Evolutionary conservation across 2,329 filamentous ascomycete genomes (phyloP), one percentile per base, ranked within the genome.

Genomic region (Lasiodiplodia theobromae): DNA sequence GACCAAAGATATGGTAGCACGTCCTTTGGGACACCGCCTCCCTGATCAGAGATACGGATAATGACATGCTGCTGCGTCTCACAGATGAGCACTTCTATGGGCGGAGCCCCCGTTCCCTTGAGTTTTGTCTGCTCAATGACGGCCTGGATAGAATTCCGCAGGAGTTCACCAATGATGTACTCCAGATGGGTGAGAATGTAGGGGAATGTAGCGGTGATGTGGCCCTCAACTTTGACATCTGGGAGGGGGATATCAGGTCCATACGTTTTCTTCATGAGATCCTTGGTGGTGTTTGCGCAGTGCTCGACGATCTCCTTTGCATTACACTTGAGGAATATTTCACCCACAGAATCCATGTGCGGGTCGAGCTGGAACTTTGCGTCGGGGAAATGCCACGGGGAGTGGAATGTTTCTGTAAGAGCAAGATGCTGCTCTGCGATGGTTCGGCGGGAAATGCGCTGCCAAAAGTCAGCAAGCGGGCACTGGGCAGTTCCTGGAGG

Each of bases 361-460:
- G 83, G 77, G 65, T 88, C 86, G 12, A 83, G 81, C 47, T 88
- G 86, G 72, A 80, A 79, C 68, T 91, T 91, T 3, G 92, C 89
- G 70, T 93, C 89, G 0, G 93, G 92, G 68, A 94, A 95, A 83
- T 97, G 94, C 88, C 92, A 94, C 2, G 92, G 91, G 0, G 92
- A 92, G 78, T 96, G 91, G 83, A 94, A 98, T 1, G 94, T 97
- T 73, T 98, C 94, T 4, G 94, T 97, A 21, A 99, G 86, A 11
- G 96, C 94, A 47, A 99, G 88, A 77, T 99, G 96, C 76, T 99
- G 96, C 80, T 99, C 96, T 40, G 96, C 96, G 76, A 99, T 99
- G 72, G 98, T 96, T 71, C 96, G 89, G 69, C 96, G 90, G 54
- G 94, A 97, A 73, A 99, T 99, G 69, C 96, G 89, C 92, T 96